Evolutionary conservation across 116 monocot genomes (phyloP), one percentile per base, ranked within the genome.

Genomic region (Dioscorea cayenensis): DNA sequence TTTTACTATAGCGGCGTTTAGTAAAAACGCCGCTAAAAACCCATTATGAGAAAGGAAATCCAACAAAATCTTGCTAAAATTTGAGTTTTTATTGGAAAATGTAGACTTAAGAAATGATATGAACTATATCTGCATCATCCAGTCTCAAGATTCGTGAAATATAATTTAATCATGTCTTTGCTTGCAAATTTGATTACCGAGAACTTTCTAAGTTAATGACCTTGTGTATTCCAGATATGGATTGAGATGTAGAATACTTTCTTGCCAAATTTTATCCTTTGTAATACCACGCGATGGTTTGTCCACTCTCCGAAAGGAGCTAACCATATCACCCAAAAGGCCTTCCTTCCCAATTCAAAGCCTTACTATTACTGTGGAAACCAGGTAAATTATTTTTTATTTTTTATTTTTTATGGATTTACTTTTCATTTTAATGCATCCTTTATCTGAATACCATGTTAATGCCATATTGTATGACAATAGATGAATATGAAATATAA

Each of bases 171-270:
- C 17, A 55, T 55, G 5, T n/a, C 12, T 18, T 55, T 18, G 55
- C 55, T 18, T 55, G 55, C 16, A 16, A 16, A n/a, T 11, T 18
- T 63, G 18, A 8, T 4, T 63, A 6, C 28, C 60, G 7, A 61
- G 18, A 63, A 20, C 21, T 7, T 63, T 63, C 13, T 49, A 2
- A 7, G 2, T n/a, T 69, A 21, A 25, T 51, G 27, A 25, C 18
- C 75, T 77, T 73, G 18, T 58, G 65, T 49, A 51, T 12, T 64
- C 27, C 71, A 96, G 97, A 88, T 97, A 63, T 97, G 92, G 88
- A 75, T 69, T 63, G 97, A 93, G 79, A 90, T 97, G 93, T 90
- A 90, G 81, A 93, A 80, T 80, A 93, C 93, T 70, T 93, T 97
- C 75, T 83, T 97, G 29, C 93, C 92, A 19, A 97, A 97, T 69